Conservation (phyloP, 345 rosid genomes). For the Populus pruinosa region DNA sequence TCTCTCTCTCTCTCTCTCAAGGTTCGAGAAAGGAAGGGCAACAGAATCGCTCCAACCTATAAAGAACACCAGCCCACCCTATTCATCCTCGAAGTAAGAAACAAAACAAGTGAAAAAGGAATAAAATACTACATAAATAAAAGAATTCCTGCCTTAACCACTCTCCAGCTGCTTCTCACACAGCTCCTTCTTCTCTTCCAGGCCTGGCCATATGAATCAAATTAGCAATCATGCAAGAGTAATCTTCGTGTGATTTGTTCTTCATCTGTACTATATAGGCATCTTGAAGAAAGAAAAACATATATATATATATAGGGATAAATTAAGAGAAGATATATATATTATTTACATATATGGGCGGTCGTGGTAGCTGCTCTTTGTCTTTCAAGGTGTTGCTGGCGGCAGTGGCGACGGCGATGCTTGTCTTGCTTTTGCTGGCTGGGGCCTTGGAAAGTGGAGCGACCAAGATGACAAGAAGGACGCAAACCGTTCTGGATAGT, state of each 20-base stretch:
- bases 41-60: slow-evolving; percentile 45
- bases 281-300: neutral
- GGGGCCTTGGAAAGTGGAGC: slow-evolving; percentile 27
- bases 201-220: neutral
- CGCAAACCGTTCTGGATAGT: neutral
- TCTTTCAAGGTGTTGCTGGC: slow-evolving; percentile 21
- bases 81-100: slow-evolving; percentile 3
- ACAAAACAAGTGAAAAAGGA: slow-evolving; percentile 3
- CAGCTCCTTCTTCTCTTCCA: slow-evolving; percentile 4
- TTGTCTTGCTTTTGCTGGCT: slow-evolving; percentile 36
- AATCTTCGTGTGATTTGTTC: slow-evolving; percentile 13
- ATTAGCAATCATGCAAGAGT: slow-evolving; percentile 12
- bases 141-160: slow-evolving; percentile 23
- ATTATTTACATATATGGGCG: neutral
- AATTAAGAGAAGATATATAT: neutral
- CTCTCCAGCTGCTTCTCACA: neutral
- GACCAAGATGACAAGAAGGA: slow-evolving; percentile 5
- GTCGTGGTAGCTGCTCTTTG: slow-evolving; percentile 10
- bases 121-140: neutral
- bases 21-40: slow-evolving; percentile 52
- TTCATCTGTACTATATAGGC: neutral
- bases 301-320: neutral
- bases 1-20: slow-evolving; percentile 23
- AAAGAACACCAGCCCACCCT: slow-evolving; percentile 35
- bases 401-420: slow-evolving; percentile 22